Evolutionary conservation across 352 stramenopile species (phyloP), one percentile per base, ranked within the genome.

Genomic region (Pythium biforme): DNA sequence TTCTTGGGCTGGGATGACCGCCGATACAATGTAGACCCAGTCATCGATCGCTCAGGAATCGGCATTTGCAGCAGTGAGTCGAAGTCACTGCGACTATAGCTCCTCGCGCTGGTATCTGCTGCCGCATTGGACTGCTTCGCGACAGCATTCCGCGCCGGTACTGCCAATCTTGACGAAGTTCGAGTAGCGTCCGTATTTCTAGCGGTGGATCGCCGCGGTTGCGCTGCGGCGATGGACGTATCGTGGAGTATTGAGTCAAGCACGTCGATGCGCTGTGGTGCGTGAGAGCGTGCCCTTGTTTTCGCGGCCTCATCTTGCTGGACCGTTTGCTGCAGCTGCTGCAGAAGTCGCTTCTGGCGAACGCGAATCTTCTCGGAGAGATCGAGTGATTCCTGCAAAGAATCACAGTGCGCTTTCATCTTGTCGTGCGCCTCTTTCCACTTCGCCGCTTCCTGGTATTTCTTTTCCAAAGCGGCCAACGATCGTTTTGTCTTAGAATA

Each of bases 331-430:
- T 90, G 82, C 1, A 90, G 65, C 47, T 94, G 77, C 23, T 89
- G 77, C 4, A 95, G 56, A 19, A 93, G 53, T 52, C 85, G 89
- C 70, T 95, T 95, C 56, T 95, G 84, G 0, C 81, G 66, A 9
- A 83, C 54, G 39, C 86, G 73, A 61, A 94, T 93, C 34, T 77
- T 88, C 56, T 95, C 84, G 0, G 84, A 94, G 34, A 95, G 67
- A 17, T 93, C 79, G 8, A 95, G 67, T 9, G 83, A 92, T 41
- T 95, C 72, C 48, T 93, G 82, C 25, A 95, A 66, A 25, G 79
- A 88, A 25, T 83, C 78, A 33, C 84, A 95, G 41, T 92, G 86
- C 2, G 59, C 62, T 47, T 90, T 86, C 33, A 93, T 78, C 55
- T 89, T 84, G 25, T 87, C 73, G 60, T 88, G 88, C 0, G 80